Base-by-base conservation (phyloP, 495 filamentous ascomycete genomes). In the Daldinia concentrica region DNA sequence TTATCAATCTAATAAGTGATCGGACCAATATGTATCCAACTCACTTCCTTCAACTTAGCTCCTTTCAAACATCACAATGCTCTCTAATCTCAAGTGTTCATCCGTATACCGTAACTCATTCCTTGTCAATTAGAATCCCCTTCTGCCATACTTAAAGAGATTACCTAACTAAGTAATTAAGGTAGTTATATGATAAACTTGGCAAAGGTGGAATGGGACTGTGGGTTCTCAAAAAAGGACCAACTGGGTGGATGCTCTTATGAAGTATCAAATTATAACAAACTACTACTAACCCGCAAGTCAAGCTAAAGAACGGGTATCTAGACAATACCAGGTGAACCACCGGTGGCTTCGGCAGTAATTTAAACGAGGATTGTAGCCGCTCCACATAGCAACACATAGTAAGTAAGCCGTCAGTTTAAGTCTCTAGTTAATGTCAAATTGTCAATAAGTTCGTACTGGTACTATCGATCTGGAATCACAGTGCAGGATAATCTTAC, bases 271-370 rank as follows among this genome's bases (percentile, higher is more conserved):
- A 45, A 45, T 19, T 22, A 45, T 45, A 19, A 22, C 32, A 34
- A 45, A 22, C 17, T 17, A 22, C 17, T 17, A 45, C 4, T 19
- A 45, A 45, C 41, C 41, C 41, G 17, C 41, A 45, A 45, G 17
- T 45, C 17, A 45, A 45, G 41, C 43, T 48, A 48, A 24, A 4
- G 43, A 48, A 48, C 43, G 43, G 43, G 17, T 48, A 48, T 48
- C 43, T 24, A 24, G 43, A 48, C 43, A 22, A 48, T 48, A 48
- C 22, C 43, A 19, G 43, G 43, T 24, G 19, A 24, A 48, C 19
- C 7, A 48, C 43, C 43, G 43, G 24, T 24, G 6, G 43, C 43
- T 48, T 48, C 43, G 43, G 43, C 19, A 48, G 19, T 48, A 48
- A 48, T 48, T 22, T 48, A 48, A 48, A 48, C 19, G 43, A 48